Evolutionary conservation across 192 early-diverging fungal genomes (phyloP), one percentile per base, ranked within the genome.

Genomic region (Coemansia sp.): DNA sequence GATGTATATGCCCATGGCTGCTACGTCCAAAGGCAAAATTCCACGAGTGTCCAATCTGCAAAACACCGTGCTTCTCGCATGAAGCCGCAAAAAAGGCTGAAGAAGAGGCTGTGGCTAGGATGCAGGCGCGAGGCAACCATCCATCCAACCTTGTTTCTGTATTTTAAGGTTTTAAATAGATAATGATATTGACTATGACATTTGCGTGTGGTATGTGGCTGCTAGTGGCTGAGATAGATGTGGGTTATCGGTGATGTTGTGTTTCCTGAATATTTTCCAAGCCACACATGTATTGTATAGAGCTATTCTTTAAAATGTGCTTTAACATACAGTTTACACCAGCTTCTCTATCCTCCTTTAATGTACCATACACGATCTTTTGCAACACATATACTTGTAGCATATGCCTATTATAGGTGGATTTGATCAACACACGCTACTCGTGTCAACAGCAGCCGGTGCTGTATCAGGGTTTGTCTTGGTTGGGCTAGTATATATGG

Each of bases 1-100:
- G 53, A 9, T 91, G 89, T 52, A 82, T 89, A 39, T 81, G 79
- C 12, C 68, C 38, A 12, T 80, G 78, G 78, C 55, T 80, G 15
- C 45, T 69, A 46, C 52, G 59, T 2, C 55, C 63, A 11, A 64
- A 61, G 53, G 33, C 62, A 42, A 73, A 57, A 42, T 73, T 66
- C 21, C 63, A 63, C 50, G 71, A 80, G 27, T 80, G 78, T 25
- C 68, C 71, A 10, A 70, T 74, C 41, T 74, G 78, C 51, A 80
- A 80, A 43, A 52, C 50, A 4, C 64, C 63, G 12, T 80, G 78
- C 40, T 59, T 65, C 18, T 34, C 64, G 3, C 59, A 56, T 15
- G 61, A 78, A n/a, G 62, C 24, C 33, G 49, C 53, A 12, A 50
- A 43, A 10, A 68, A 58, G 57, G 71, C 64, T 19, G 47, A 73